Conservation (phyloP, 2,329 filamentous ascomycete genomes). For the Chaetomium strumarium region DNA sequence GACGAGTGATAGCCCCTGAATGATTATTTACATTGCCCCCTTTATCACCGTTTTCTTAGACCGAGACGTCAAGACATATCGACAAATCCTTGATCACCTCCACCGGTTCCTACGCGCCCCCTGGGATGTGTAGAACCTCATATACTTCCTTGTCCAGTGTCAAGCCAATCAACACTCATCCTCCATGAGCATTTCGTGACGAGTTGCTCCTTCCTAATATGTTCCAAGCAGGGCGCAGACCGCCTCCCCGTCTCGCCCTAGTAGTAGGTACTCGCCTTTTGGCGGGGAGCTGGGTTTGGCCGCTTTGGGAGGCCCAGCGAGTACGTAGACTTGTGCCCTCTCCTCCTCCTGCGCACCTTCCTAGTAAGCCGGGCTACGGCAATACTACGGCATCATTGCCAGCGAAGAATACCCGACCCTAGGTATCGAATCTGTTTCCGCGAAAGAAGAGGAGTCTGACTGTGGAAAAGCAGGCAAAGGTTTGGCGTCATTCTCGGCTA, state of each 20-base stretch:
- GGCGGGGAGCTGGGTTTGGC: too few relatives aligned
- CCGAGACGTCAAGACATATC: background rate
- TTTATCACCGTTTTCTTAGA: background rate
- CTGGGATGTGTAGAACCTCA: background rate
- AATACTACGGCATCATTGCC: background rate
- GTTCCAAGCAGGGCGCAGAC: background rate
- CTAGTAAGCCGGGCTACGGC: background rate
- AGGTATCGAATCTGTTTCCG: too few relatives aligned
- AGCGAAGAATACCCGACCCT: too few relatives aligned
- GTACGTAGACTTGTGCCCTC: too few relatives aligned
- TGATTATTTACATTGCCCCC: constrained; percentile 11
- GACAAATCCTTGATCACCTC: background rate
- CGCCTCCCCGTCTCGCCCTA: background rate
- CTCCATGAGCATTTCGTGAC: background rate
- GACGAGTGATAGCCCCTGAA: constrained; percentile 1
- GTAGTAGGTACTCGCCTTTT: background rate
- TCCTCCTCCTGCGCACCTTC: background rate
- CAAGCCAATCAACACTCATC: background rate
- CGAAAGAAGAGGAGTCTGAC: background rate
- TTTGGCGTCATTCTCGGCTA: background rate
- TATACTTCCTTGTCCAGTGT: background rate
- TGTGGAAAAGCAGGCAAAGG: background rate
- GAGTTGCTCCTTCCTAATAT: background rate
- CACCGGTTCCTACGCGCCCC: background rate
- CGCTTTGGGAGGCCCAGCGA: too few relatives aligned